phyloP scores from a whole-genome alignment of 73 alveolate genomes.

The Paramecium sonneborni region DNA sequence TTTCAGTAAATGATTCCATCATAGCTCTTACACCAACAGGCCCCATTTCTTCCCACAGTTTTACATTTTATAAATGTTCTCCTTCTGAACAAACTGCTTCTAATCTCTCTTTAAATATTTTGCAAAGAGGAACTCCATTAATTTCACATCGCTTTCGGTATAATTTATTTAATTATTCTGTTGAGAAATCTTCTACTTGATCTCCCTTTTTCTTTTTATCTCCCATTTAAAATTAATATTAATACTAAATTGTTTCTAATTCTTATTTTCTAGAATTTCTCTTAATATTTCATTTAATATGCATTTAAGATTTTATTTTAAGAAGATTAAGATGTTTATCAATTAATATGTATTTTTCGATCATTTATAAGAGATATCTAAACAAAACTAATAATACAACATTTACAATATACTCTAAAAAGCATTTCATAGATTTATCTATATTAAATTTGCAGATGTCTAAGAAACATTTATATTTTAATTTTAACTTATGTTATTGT shows the following conservation, averaged over 20 bases:
- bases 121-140: slow-evolving; percentile 63
- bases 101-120: slow-evolving; percentile 63
- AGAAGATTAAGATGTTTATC: neutral
- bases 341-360: too few relatives aligned
- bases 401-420: too few relatives aligned
- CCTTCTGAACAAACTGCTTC: slow-evolving; percentile 61
- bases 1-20: slow-evolving; percentile 67
- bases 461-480: too few relatives aligned
- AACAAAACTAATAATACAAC: too few relatives aligned
- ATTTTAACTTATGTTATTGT: too few relatives aligned
- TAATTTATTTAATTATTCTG: slow-evolving; percentile 31
- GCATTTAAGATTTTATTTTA: neutral
- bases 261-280: neutral
- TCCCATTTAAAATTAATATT: slow-evolving; percentile 51
- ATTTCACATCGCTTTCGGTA: slow-evolving; percentile 56
- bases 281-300: neutral
- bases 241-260: neutral
- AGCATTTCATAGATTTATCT: too few relatives aligned
- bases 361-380: too few relatives aligned
- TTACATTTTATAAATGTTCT: slow-evolving; percentile 59
- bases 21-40: slow-evolving; percentile 69
- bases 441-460: too few relatives aligned
- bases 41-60: slow-evolving; percentile 70
- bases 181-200: slow-evolving; percentile 62
- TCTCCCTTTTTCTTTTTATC: slow-evolving; percentile 70